phyloP scores from a whole-genome alignment of 75 land plant species.

The Cunninghamia lanceolata region DNA sequence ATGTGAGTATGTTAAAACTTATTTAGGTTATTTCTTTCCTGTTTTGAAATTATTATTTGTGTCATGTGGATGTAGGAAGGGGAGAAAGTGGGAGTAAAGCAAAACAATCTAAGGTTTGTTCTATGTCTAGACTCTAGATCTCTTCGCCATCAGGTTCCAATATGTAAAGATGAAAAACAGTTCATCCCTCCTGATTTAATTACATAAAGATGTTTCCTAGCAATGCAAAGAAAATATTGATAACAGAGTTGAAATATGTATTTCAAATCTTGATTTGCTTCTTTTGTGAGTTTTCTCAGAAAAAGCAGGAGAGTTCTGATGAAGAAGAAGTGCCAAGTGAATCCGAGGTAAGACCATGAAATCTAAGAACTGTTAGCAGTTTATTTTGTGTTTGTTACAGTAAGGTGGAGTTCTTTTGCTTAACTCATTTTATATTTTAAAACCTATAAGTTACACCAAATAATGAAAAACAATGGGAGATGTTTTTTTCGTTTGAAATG shows the following conservation, averaged over 20 bases:
- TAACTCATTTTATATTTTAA: neutral
- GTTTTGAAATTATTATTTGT: neutral
- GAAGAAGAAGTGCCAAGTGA: neutral
- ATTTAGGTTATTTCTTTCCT: conserved; percentile 1
- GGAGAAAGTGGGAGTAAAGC: conserved; percentile 5
- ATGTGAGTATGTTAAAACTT: neutral
- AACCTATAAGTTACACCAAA: neutral
- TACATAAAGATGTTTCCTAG: neutral
- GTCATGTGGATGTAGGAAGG: conserved; percentile 2
- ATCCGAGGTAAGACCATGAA: neutral
- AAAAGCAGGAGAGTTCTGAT: conserved; percentile 5
- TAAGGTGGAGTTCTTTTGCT: too few relatives aligned
- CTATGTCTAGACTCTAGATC: neutral
- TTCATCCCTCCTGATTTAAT: neutral
- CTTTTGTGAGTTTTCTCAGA: neutral
- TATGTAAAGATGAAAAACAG: neutral
- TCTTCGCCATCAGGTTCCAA: neutral
- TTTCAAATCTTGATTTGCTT: neutral
- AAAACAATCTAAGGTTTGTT: conserved; percentile 4
- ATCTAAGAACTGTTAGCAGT: neutral
- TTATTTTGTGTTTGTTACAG: neutral
- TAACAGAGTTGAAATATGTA: neutral
- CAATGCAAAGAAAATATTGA: neutral
- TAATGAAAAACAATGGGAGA: neutral
- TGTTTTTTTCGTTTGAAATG: neutral